Conservation (phyloP, 768 basidiomycete genomes). For the Leucogyrophana mollusca region DNA sequence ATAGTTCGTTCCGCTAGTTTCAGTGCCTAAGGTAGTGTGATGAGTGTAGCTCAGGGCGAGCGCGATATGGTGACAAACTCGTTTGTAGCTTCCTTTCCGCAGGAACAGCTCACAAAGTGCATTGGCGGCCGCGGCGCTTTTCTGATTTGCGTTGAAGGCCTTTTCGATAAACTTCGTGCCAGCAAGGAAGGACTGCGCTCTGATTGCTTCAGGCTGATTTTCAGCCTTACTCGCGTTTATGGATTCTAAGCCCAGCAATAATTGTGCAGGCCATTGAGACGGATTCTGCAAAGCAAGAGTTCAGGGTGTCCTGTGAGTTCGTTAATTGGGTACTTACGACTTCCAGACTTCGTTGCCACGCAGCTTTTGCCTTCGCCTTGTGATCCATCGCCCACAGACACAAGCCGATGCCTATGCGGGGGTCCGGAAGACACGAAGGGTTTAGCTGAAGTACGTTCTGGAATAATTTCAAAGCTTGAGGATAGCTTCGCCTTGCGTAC, state of each 20-base stretch:
- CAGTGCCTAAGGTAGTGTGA: too few relatives aligned
- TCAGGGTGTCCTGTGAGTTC: background rate
- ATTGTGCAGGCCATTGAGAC: conserved; percentile 71
- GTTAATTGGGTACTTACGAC: conserved; percentile 54
- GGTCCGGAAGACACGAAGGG: conserved; percentile 85
- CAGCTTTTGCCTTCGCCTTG: conserved; percentile 75
- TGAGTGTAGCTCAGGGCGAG: conserved; percentile 4
- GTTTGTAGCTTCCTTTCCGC: conserved; percentile 61
- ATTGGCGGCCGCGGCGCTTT: conserved; percentile 79
- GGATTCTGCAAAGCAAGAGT: conserved; percentile 54
- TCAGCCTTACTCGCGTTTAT: conserved; percentile 84
- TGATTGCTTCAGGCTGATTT: conserved; percentile 59
- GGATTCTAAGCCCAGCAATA: conserved; percentile 83
- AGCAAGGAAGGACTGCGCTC: conserved; percentile 53
- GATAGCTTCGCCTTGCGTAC: conserved; percentile 74
- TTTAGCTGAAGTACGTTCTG: conserved; percentile 79
- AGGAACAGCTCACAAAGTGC: conserved; percentile 80
- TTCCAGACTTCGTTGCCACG: conserved; percentile 89
- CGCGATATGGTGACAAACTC: too few relatives aligned
- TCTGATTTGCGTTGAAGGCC: conserved; percentile 74
- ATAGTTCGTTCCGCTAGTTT: conserved; percentile 94
- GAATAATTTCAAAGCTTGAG: conserved; percentile 80
- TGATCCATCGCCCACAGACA: conserved; percentile 92
- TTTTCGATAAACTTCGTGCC: conserved; percentile 73
- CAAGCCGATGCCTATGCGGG: conserved; percentile 92